Base-by-base conservation (phyloP, 2,329 filamentous ascomycete species). In the Stagonosporopsis tanaceti region DNA sequence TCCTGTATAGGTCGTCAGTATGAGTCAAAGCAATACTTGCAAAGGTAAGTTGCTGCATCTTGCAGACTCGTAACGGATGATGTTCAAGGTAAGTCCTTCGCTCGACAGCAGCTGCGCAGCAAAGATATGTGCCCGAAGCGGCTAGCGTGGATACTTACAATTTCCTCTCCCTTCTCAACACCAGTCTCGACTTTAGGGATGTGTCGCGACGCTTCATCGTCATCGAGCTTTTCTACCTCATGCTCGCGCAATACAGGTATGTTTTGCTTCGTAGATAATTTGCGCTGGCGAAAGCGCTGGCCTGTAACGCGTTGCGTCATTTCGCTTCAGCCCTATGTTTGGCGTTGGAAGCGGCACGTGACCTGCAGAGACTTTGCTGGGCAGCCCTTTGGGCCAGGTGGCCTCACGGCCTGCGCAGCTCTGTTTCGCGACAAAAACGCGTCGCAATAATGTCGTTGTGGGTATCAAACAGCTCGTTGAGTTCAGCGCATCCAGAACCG, bases 131-230 rank as follows among this genome's bases (percentile, higher is more conserved):
- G 64, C 65, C 68, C 51, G 67, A 75, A 73, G 22, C 14, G 67
- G 71, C 63, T 71, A 74, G 72, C 61, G 71, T 53, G 42, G 55
- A 50, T 25, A 91, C 93, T 87, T 80, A 97, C 95, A 82, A 94
- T 94, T 87, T 98, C 93, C 81, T 99, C 95, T 65, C 89, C 91
- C 77, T 96, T 93, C 80, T 99, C 95, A 70, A 99, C 95, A 79
- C 95, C 95, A 66, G 93, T 97, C 76, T 95, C 93, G 76, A 97
- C 92, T 73, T 89, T 92, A 80, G 84, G 87, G 82, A 86, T 91
- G 76, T 90, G 89, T 68, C 90, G 90, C 76, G 94, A 88, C 71
- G 91, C 87, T 66, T 89, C 87, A 80, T 96, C 92, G 78, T 97
- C 96, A 79, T 93, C 87, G 72, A 84, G 86, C 74, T 89, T 84